Evolutionary conservation across 192 early-diverging fungal genomes (phyloP), one percentile per base, ranked within the genome.

Genomic region (Coemansia sp.): DNA sequence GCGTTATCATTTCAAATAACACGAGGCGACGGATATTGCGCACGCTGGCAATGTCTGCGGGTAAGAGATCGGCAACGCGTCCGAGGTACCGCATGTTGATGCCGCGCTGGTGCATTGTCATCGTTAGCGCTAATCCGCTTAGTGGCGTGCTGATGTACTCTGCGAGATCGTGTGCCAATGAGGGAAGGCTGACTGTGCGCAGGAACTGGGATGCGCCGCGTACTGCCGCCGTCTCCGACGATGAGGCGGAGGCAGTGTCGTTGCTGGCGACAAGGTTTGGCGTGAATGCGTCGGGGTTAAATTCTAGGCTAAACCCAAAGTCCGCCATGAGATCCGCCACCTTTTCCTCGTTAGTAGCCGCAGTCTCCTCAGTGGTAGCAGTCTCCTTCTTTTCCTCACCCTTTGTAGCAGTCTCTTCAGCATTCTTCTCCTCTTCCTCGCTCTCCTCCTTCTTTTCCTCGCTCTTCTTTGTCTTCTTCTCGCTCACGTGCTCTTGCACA

Each of bases 21-120:
- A 92, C 86, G 36, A 96, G 75, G 4, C 88, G 84, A 67, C 88
- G 56, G 37, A 82, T 67, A 47, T 71, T 76, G 19, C 27, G 35
- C 12, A 54, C 65, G 38, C 57, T 62, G 6, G 70, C 68, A 25
- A 43, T 54, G 4, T 70, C 67, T 19, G 57, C 46, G 7, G 93
- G 85, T 35, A 96, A 80, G 22, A 91, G 63, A 39, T 79, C 59
- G 19, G 88, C 88, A 4, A 96, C 85, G 45, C 79, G 86, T 9
- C 96, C 96, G 22, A 99, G 86, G 68, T 97, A 98, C 32, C 97
- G 89, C 93, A 98, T 97, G 79, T 98, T 97, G 81, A 99, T 91
- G 65, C 97, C 97, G 39, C 93, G 93, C 46, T 88, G 90, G 79
- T 99, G 97, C 86, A 99, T 89, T 6, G 88, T 83, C 61, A 82